Percentiles rank a stretch among this genome's conserved stretches.
Evolutionary conservation across 148 eudicot species (phyloP).

Genomic region (Rhododendron griersonianum): DNA sequence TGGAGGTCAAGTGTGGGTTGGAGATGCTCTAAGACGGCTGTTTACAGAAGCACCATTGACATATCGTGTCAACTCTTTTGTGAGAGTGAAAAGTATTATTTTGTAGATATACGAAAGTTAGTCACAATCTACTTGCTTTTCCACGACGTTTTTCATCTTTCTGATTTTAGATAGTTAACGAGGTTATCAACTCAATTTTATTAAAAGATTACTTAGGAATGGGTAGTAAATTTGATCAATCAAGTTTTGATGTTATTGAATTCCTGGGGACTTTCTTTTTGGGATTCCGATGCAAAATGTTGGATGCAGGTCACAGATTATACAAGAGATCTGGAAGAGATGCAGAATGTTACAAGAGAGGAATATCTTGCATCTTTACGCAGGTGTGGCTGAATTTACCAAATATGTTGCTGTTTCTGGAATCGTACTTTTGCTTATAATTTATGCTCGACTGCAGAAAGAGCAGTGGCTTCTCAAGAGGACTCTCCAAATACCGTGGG

Average conservation of each 20-base stretch:
- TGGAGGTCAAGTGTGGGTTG: neutral
- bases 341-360: conserved; percentile 96
- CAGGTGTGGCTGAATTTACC: conserved; percentile 43
- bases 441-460: conserved; percentile 59
- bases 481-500: conserved; percentile 82
- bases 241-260: neutral
- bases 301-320: conserved; percentile 83
- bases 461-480: conserved; percentile 97
- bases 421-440: conserved; percentile 19
- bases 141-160: neutral
- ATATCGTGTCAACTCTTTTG: neutral
- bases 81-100: neutral
- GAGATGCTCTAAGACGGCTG: neutral
- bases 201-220: neutral
- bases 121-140: neutral
- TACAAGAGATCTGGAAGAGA: conserved; percentile 92
- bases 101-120: neutral
- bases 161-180: neutral
- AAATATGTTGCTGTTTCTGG: neutral
- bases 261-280: neutral
- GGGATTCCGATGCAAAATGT: neutral
- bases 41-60: neutral
- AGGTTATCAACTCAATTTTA: neutral
- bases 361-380: conserved; percentile 95
- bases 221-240: neutral